These are phyloP conservation scores for Calonectria henricotiae DNA, from an alignment of 2,329 filamentous ascomycete species.

Conservation along the genomic window DNA sequence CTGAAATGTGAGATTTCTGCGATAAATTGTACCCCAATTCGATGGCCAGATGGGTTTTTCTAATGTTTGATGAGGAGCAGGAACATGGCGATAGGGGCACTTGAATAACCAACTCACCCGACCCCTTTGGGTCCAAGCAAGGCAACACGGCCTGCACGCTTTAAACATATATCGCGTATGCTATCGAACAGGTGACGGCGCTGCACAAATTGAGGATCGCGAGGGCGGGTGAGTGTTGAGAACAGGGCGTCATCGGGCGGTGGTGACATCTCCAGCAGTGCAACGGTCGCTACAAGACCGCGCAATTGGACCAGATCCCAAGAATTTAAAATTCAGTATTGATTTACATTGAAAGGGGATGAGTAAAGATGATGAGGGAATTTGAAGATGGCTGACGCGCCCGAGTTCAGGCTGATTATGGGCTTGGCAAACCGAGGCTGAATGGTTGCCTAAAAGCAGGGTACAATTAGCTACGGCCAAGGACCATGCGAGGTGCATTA, in stretches of 20 bases:
- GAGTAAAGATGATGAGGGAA: no score
- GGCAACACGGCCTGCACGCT: not conserved
- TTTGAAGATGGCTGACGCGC: no score
- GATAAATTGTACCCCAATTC: constrained; percentile 2
- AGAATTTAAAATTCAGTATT: no score
- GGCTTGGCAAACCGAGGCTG: no score
- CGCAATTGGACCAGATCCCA: no score
- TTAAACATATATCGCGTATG: not conserved
- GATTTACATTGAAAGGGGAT: no score
- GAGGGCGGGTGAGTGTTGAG: not conserved
- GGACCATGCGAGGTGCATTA: no score
- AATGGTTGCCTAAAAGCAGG: no score
- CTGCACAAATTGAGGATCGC: constrained; percentile 9
- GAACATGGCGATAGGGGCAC: no score
- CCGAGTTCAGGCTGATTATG: no score
- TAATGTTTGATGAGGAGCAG: not conserved
- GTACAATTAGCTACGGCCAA: no score
- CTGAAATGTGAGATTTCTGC: constrained; percentile 4
- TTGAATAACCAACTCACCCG: not conserved
- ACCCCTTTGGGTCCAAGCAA: constrained; percentile 8
- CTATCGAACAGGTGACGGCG: not conserved
- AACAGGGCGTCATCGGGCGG: not conserved
- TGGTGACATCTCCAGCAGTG: not conserved
- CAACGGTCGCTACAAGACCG: not conserved
- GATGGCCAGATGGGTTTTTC: constrained; percentile 12